Evolutionary conservation across 805 yeast genomes (phyloP), one percentile per base, ranked within the genome.

Genomic region (Ogataea degrootiae): DNA sequence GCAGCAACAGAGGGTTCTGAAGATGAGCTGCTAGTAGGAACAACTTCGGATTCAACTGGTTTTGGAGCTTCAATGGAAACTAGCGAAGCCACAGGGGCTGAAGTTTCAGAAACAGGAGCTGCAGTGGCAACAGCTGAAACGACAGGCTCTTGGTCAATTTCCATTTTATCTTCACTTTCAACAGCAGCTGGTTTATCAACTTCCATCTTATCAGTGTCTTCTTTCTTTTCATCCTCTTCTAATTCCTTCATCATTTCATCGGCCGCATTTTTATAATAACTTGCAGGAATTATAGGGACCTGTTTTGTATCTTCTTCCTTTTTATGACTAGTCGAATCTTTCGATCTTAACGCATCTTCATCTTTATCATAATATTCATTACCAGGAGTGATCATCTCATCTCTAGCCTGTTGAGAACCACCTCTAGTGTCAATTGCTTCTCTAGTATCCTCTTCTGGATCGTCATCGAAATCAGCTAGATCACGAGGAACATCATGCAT

Each of bases 401-500:
- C 98, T 48, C 94, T 76, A 15, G 92, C 92, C 61, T 77, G 80
- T 60, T 84, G 85, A 0, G 96, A 86, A 2, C 98, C 98, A 37
- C 97, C 97, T 63, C 87, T 80, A 17, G 94, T 87, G 56, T 92
- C 97, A 54, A 80, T 82, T 11, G 96, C 90, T 49, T 76, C 83
- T 39, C 73, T 76, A 0, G 84, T 69, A 64, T 92, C 97, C 66
- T 90, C 97, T 23, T 87, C 92, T 12, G 59, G 62, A 46, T 80
- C 94, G 58, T 87, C 96, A 21, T 89, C 95, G 49, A 76, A 73
- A 56, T 90, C 96, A 58, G 87, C 96, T n/a, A 80, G 74, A 67
- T 92, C 97, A 37, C 81, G 76, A 7, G 98, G 98, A 26, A 88
- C 94, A 44, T 85, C 78, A 56, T 87, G 85, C 82, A 89, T 79